phyloP scores from a whole-genome alignment of 768 basidiomycete genomes.

The Pholiota molesta region DNA sequence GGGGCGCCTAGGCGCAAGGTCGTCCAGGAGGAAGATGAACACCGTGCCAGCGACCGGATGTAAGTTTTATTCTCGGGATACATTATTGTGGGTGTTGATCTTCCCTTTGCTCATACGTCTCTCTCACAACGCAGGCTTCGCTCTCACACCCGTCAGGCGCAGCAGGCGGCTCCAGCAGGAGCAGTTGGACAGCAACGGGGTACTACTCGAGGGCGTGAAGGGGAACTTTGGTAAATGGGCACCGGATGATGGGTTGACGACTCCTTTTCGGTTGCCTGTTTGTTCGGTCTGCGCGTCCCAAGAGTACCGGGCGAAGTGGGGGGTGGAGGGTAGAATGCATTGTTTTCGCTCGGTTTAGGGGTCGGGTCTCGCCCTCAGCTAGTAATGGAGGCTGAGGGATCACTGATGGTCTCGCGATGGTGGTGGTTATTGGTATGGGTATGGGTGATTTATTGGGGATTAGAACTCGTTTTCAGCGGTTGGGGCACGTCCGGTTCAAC shows the following conservation, averaged over 20 bases:
- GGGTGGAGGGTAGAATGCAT: conserved; percentile 48
- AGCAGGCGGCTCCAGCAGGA: conserved; percentile 54
- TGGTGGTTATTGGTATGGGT: conserved; percentile 17
- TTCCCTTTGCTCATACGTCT: conserved; percentile 19
- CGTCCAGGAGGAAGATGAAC: conserved; percentile 85
- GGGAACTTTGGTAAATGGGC: conserved; percentile 58
- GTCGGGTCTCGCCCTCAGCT: conserved; percentile 22
- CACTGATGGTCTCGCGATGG: conserved; percentile 15
- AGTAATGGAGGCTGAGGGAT: conserved; percentile 20
- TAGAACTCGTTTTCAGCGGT: conserved; percentile 32
- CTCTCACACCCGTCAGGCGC: conserved; percentile 84
- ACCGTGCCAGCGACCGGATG: conserved; percentile 82
- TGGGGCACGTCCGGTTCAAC: conserved; percentile 46
- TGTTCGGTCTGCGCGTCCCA: conserved; percentile 42
- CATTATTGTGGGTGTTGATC: conserved; percentile 15
- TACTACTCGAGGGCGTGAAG: conserved; percentile 46
- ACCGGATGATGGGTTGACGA: conserved; percentile 17
- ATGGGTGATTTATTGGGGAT: conserved; percentile 26
- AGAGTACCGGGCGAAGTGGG: conserved; percentile 49
- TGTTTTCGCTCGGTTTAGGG: conserved; percentile 43
- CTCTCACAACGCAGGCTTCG: conserved; percentile 61
- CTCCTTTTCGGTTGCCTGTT: conserved; percentile 25
- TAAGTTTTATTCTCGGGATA: conserved; percentile 43
- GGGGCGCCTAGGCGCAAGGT: conserved; percentile 73
- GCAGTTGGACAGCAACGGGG: conserved; percentile 49